Evolutionary conservation across 2,329 filamentous ascomycete genomes (phyloP), one percentile per base, ranked within the genome.

Genomic region (Tolypocladium amazonense): DNA sequence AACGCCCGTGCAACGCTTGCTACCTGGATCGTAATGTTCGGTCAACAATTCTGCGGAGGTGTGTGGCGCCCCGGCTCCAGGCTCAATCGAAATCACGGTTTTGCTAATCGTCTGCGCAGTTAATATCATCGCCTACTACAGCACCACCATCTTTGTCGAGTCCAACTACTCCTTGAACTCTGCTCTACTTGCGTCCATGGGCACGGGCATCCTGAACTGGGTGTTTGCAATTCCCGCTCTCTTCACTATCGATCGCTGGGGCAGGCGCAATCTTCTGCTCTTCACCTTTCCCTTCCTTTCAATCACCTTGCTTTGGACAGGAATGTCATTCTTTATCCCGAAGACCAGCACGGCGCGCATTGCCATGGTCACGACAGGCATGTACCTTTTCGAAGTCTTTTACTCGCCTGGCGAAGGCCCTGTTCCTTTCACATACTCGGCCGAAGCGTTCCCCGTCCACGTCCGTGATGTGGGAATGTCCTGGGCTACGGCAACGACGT

Each of bases 91-190:
- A 11, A 53, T 5, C 18, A 35, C 6, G 12, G 7, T 14, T 3
- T 7, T 11, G 50, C 50, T 53, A 53, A 53, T 27, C 7, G 25
- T 9, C 9, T 18, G 2, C 30, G 20, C 4, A 69, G 68, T 85
- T 57, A 85, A 85, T 59, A 80, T 83, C 39, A 79, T 84, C 35
- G 79, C 80, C 0, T 84, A 82, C 65, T 84, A 83, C 64, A 81
- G 76, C 0, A 82, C 76, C 0, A 79, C 73, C 0, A 77, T 72
- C 65, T 75, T 70, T 23, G 52, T 61, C n/a, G 61, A 76, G 1
- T 77, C 78, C 1, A 76, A 77, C 50, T 53, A 68, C 59, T 62
- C 63, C 8, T 61, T 62, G n/a, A 62, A 66, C 9, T 65, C 68
- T 11, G 71, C 71, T 4, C 64, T 73, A 0, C 63, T 70, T 55